A percentile compares a stretch with the other conserved stretches of the same genome.
Conservation (phyloP, 306 rosid species). For the Quercus wislizeni region DNA sequence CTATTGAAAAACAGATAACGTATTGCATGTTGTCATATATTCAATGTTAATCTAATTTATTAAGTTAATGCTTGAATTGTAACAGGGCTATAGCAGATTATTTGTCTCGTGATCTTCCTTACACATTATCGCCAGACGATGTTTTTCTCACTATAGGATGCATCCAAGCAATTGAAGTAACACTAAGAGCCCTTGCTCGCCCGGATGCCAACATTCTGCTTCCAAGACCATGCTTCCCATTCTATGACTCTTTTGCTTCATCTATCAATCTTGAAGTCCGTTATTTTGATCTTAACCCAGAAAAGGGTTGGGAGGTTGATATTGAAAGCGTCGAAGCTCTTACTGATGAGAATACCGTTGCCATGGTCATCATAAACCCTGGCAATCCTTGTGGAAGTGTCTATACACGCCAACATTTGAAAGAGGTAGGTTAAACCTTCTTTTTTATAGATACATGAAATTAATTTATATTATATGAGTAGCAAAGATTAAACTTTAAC, state of each 20-base stretch:
- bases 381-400: conserved; percentile 40
- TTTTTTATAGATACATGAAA: not conserved
- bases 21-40: too few species aligned
- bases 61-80: not conserved
- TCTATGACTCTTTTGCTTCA: conserved; percentile 15
- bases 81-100: conserved; percentile 43
- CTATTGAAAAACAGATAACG: too few species aligned
- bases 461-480: too few species aligned
- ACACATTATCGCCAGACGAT: conserved; percentile 21
- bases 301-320: conserved; percentile 35
- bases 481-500: too few species aligned
- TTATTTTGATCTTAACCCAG: conserved; percentile 24
- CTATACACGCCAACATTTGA: conserved; percentile 23
- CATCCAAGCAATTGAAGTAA: conserved; percentile 24
- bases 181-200: conserved; percentile 10
- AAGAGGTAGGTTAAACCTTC: conserved; percentile 19
- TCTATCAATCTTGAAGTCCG: conserved; percentile 24
- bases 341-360: conserved; percentile 30
- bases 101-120: conserved; percentile 29
- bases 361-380: conserved; percentile 35
- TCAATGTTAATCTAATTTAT: not conserved
- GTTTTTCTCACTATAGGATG: conserved; percentile 33
- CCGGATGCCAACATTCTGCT: conserved; percentile 34
- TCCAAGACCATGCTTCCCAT: conserved; percentile 31
- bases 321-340: conserved; percentile 25